Conservation (phyloP, 2,329 filamentous ascomycete genomes). For the Pyrenochaeta sp. region DNA sequence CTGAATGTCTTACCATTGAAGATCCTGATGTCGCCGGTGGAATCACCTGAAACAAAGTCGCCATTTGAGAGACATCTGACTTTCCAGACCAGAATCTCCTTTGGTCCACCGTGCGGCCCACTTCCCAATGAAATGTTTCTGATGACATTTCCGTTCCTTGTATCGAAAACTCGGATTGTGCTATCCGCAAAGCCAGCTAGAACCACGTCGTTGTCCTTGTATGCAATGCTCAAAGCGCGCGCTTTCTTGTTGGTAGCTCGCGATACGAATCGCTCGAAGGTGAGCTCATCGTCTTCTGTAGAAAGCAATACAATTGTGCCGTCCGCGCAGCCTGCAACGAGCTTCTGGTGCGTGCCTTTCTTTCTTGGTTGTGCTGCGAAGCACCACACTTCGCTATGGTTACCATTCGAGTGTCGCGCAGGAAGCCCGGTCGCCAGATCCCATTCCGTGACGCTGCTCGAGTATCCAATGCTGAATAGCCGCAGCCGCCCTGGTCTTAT, state of each 20-base stretch:
- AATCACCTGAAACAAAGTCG: constrained; percentile 93
- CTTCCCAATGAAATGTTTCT: constrained; percentile 87
- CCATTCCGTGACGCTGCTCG: constrained; percentile 93
- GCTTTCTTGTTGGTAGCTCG: constrained; percentile 83
- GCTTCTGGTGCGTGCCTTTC: constrained; percentile 61
- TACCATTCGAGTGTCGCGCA: constrained; percentile 84
- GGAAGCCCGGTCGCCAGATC: constrained; percentile 82
- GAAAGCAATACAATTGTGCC: constrained; percentile 88
- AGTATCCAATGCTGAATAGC: constrained; percentile 96
- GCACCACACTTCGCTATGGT: constrained; percentile 97
- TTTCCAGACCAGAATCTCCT: constrained; percentile 91
- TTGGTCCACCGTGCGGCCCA: constrained; percentile 77
- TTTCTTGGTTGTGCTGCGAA: constrained; percentile 81
- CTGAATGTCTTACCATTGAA: constrained; percentile 95
- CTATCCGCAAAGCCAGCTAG: constrained; percentile 96
- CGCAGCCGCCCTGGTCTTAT: constrained; percentile 75
- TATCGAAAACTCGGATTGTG: constrained; percentile 90
- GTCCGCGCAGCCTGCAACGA: constrained; percentile 90
- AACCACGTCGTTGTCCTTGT: constrained; percentile 82
- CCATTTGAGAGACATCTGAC: constrained; percentile 87
- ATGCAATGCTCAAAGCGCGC: constrained; percentile 89
- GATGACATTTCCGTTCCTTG: constrained; percentile 77
- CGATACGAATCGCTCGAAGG: constrained; percentile 78
- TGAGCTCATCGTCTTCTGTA: constrained; percentile 82
- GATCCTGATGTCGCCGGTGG: constrained; percentile 89